phyloP scores from a whole-genome alignment of 1,284 basidiomycete species.

The Rhodotorula sp. region DNA sequence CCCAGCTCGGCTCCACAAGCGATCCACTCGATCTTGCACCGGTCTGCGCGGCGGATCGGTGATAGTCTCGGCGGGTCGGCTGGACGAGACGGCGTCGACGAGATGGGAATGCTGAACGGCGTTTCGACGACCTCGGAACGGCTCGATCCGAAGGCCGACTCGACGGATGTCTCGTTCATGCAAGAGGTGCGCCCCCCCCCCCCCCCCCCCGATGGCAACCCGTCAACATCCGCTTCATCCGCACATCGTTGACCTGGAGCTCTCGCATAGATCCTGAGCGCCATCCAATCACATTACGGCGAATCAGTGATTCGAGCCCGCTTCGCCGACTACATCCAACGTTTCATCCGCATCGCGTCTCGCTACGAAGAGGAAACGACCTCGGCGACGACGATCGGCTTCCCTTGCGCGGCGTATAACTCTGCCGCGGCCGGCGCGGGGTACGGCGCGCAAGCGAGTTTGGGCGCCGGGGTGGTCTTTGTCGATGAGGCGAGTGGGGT shows the following conservation, averaged over 20 bases:
- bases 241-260: neutral
- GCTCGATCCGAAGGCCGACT: constrained; percentile 2
- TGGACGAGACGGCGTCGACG: constrained; percentile 6
- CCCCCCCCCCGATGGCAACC: no score
- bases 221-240: no score
- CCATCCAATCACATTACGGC: constrained; percentile 71
- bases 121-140: neutral
- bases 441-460: constrained; percentile 31
- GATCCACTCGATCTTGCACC: neutral
- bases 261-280: constrained; percentile 59
- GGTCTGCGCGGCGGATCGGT: neutral
- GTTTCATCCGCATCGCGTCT: constrained; percentile 72
- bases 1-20: constrained; percentile 32
- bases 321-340: constrained; percentile 69
- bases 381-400: constrained; percentile 66
- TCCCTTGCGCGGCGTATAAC: constrained; percentile 50
- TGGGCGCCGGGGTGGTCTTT: constrained; percentile 70
- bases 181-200: constrained; percentile 67
- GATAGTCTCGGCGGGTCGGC: neutral
- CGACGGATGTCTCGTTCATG: constrained; percentile 73
- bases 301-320: constrained; percentile 73
- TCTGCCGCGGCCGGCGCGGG: constrained; percentile 33
- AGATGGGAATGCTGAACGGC: constrained; percentile 12
- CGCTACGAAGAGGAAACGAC: constrained; percentile 72
- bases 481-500: constrained; percentile 61